Base-by-base conservation (phyloP, 805 yeast genomes). In the Saturnispora halmiae region DNA sequence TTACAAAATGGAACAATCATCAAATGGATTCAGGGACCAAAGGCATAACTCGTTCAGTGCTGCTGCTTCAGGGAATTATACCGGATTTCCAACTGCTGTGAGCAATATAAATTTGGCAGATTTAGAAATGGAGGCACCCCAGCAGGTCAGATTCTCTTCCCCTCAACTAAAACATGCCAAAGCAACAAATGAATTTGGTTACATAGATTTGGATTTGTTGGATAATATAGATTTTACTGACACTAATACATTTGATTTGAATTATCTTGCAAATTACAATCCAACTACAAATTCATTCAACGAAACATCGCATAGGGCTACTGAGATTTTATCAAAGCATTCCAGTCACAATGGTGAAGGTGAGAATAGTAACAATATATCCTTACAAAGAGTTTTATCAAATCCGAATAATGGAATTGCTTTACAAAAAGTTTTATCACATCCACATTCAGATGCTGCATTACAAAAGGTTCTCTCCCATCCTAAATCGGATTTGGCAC, bases 71-170 rank as follows among this genome's bases (percentile, higher is more conserved):
- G 58, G 68, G 6, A 72, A 83, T 0, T 79, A 81, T 52, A 67
- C 80, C 1, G 71, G 71, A n/a, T 52, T 43, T 22, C 55, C 45
- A 1, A 51, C 50, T 32, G 40, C 35, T 3, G 39, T 36, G 4
- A 36, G 38, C 16, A 41, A 43, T 24, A 40, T 40, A 18, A 31
- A 40, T 16, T 24, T 43, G 18, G 41, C 46, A 22, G 43, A 43
- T n/a, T 27, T 48, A 18, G 51, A 48, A 21, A 38, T 28, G 10
- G 73, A 69, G 29, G 73, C 72, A 0, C 87, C 88, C 2, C 71
- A 70, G 33, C 86, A 82, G 51, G 87, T 82, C 20, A 83, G 79
- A 2, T 84, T 82, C 54, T 75, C 94, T 1, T 82, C 94, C 1
- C 95, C 95, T 3, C 94, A 85, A 56, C 16, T 58, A 27, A 47